Conservation (phyloP, 2,329 filamentous ascomycete genomes). For the Microdochium trichocladiopsis region DNA sequence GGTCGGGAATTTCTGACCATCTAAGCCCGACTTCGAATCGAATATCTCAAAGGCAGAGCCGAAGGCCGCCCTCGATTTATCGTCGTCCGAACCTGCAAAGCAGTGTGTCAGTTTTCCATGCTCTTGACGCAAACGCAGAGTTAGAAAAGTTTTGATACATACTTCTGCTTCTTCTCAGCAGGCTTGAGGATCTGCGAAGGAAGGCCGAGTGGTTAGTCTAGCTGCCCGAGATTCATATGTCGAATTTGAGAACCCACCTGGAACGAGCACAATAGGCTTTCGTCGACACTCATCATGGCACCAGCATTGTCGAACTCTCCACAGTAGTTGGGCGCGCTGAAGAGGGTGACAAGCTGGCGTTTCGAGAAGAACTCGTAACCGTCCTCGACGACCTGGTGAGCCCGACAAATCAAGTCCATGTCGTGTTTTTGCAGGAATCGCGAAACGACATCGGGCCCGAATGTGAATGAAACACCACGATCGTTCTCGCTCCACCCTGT, state of each 20-base stretch:
- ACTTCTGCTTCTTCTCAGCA: slow-evolving; percentile 99
- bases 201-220: slow-evolving; percentile 11
- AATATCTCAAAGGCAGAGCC: slow-evolving; percentile 1
- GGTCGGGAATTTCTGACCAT: background rate
- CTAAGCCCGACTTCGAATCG: background rate
- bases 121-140: no score
- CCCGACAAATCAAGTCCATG: slow-evolving; percentile 98
- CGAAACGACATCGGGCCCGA: slow-evolving; percentile 94
- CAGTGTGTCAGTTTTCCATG: no score
- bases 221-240: slow-evolving; percentile 7
- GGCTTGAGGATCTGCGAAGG: slow-evolving; percentile 82
- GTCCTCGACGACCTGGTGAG: slow-evolving; percentile 97
- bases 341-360: slow-evolving; percentile 92
- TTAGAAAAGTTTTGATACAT: slow-evolving; percentile 77
- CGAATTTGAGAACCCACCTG: slow-evolving; percentile 53
- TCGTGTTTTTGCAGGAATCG: slow-evolving; percentile 98
- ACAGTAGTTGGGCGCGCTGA: slow-evolving; percentile 98
- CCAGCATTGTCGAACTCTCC: slow-evolving; percentile 99
- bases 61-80: slow-evolving; percentile 45
- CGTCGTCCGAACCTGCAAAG: slow-evolving; percentile 93
- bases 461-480: slow-evolving; percentile 96
- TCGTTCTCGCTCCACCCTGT: slow-evolving; percentile 99
- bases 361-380: slow-evolving; percentile 99
- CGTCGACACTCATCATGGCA: slow-evolving; percentile 99
- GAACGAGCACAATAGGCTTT: slow-evolving; percentile 97